These are phyloP conservation scores for Leptographium lundbergii DNA, from an alignment of 2,329 filamentous ascomycete species.

Conservation along the genomic window DNA sequence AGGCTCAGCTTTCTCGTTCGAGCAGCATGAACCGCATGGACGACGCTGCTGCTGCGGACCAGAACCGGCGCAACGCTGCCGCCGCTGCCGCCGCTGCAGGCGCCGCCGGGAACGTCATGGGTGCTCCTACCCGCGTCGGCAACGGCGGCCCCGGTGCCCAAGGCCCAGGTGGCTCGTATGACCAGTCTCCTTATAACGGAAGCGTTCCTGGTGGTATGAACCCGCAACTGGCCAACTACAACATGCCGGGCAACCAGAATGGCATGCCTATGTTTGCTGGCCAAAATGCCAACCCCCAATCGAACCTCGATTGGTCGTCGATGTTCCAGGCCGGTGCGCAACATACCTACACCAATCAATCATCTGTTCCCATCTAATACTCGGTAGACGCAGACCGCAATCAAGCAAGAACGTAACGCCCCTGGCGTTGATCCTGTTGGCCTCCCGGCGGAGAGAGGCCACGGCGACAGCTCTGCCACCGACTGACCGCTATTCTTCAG, in stretches of 20 bases:
- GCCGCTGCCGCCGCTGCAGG: conserved; percentile 1
- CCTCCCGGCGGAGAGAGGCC: conserved; percentile 22
- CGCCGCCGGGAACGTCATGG: conserved; percentile 6
- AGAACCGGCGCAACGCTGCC: conserved; percentile 45
- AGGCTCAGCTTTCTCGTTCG: conserved; percentile 48
- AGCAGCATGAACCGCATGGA: conserved; percentile 47
- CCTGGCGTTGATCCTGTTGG: conserved; percentile 36
- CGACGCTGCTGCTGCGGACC: conserved; percentile 31
- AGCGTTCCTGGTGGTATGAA: conserved; percentile 44
- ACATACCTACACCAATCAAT: conserved; percentile 45
- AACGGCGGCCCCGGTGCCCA: conserved; percentile 7
- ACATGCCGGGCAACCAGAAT: conserved; percentile 49
- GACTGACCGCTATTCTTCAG: conserved; percentile 33
- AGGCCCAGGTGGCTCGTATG: conserved; percentile 17
- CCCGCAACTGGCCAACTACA: conserved; percentile 47
- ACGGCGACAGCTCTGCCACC: conserved; percentile 20
- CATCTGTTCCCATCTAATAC: conserved; percentile 40
- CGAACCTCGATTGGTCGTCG: conserved; percentile 60
- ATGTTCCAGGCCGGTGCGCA: conserved; percentile 66
- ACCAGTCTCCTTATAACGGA: conserved; percentile 41
- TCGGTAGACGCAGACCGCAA: conserved; percentile 56
- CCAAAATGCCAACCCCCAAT: conserved; percentile 48
- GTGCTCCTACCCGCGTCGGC: conserved; percentile 5
- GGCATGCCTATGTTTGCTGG: conserved; percentile 51
- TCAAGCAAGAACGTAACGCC: conserved; percentile 52